phyloP scores from a whole-genome alignment of 169 alveolate species.

The Theileria equi region DNA sequence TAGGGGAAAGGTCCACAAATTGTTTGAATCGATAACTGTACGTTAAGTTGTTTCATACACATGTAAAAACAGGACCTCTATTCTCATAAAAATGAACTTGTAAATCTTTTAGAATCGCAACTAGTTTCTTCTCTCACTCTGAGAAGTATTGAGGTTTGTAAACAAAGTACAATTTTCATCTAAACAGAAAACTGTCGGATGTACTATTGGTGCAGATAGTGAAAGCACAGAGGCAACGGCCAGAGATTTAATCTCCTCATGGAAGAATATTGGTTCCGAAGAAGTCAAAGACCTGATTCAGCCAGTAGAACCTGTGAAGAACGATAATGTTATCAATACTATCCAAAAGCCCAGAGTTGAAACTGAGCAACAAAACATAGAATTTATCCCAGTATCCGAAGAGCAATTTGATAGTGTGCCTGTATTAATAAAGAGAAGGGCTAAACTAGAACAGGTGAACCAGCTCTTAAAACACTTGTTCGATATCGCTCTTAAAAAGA shows the following conservation, averaged over 20 bases:
- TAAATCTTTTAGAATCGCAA: slow-evolving; percentile 12
- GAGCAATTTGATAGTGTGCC: slow-evolving; percentile 68
- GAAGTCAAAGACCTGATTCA: too few species aligned
- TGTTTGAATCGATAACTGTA: slow-evolving; percentile 4
- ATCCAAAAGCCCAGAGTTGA: too few species aligned
- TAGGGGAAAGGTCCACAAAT: slow-evolving; percentile 11
- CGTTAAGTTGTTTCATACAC: neutral
- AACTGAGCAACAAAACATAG: neutral
- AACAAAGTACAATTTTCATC: neutral
- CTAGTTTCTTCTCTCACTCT: too few species aligned
- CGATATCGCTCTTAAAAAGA: slow-evolving; percentile 65
- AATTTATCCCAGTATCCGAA: slow-evolving; percentile 54
- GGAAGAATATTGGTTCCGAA: neutral
- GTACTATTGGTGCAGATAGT: neutral
- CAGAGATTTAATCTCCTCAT: neutral
- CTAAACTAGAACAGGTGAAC: slow-evolving; percentile 69
- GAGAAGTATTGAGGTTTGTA: too few species aligned
- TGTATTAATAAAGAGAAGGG: slow-evolving; percentile 67
- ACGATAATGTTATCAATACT: too few species aligned
- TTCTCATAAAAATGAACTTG: slow-evolving; percentile 3
- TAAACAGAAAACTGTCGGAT: neutral
- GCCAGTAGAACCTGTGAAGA: too few species aligned
- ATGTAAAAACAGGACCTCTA: slow-evolving; percentile 2
- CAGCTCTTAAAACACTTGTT: slow-evolving; percentile 54
- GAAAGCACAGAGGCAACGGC: neutral